These are phyloP conservation scores for Flaveria bidentis DNA, from an alignment of 129 eudicot species.

Conservation along the genomic window DNA sequence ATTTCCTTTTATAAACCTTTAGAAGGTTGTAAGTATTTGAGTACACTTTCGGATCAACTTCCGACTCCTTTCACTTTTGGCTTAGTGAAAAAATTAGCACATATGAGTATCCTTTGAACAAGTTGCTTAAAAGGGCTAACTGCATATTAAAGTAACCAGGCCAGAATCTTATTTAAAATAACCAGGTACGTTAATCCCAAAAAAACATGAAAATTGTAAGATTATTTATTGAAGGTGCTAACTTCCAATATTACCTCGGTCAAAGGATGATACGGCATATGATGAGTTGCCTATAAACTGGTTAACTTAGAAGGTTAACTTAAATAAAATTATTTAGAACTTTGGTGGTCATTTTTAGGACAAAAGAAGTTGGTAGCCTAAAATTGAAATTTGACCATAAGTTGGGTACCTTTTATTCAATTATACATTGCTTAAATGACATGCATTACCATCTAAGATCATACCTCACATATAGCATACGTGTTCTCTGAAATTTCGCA, in stretches of 20 bases:
- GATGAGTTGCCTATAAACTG: neutral
- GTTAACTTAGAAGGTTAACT: neutral
- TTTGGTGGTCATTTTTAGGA: neutral
- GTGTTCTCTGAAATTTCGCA: slow-evolving; percentile 52
- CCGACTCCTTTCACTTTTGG: neutral
- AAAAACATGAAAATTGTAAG: neutral
- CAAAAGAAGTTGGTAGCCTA: neutral
- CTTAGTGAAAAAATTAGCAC: too few relatives aligned
- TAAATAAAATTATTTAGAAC: neutral
- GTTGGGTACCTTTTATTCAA: neutral
- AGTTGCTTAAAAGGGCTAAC: neutral
- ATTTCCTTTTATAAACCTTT: neutral
- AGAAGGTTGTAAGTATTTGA: neutral
- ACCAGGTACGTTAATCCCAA: neutral
- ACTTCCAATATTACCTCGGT: neutral
- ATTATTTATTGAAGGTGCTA: neutral
- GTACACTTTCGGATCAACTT: neutral
- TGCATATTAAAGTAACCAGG: neutral
- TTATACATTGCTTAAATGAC: neutral
- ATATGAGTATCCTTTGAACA: neutral
- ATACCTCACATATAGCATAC: slow-evolving; percentile 53
- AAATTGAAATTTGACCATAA: neutral
- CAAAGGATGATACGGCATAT: neutral
- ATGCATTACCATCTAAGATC: neutral
- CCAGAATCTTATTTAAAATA: neutral